Evolutionary conservation across 768 basidiomycete genomes (phyloP).

Genomic region (Gymnopilus dilepis): DNA sequence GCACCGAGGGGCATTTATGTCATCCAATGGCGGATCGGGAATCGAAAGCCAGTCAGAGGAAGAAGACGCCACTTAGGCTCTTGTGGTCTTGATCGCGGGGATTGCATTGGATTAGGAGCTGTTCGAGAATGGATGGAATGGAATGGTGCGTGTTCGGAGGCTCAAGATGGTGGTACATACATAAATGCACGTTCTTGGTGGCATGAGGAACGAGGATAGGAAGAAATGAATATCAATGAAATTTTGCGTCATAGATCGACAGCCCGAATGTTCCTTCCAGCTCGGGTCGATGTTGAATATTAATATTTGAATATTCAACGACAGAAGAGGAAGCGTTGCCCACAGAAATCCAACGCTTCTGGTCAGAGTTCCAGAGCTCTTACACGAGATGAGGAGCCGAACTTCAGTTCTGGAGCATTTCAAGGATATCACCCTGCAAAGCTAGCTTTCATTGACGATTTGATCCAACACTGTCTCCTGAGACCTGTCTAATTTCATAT

Average conservation of each 20-base stretch:
- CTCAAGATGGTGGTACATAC: too few relatives aligned
- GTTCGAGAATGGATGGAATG: neutral
- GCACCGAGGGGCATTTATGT: conserved; percentile 12
- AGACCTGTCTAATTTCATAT: too few relatives aligned
- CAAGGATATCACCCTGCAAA: too few relatives aligned
- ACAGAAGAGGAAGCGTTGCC: too few relatives aligned
- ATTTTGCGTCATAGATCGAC: conserved; percentile 3
- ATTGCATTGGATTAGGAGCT: neutral
- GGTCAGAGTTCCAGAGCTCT: too few relatives aligned
- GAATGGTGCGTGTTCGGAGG: neutral
- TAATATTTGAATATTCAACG: too few relatives aligned
- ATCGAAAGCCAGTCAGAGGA: neutral
- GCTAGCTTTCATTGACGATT: too few relatives aligned
- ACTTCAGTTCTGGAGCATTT: too few relatives aligned
- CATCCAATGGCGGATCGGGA: conserved; percentile 1
- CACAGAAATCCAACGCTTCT: too few relatives aligned
- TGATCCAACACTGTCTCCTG: too few relatives aligned
- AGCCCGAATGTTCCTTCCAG: conserved; percentile 1
- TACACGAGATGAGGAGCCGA: too few relatives aligned
- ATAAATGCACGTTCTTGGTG: neutral
- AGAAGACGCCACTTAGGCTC: neutral
- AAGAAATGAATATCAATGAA: neutral
- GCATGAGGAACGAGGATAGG: neutral
- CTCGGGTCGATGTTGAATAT: too few relatives aligned
- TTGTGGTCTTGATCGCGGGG: conserved; percentile 5